Percentiles rank a stretch among this genome's conserved stretches.
These are phyloP conservation scores for Bondarzewia mesenterica DNA, from an alignment of 1,284 basidiomycete genomes.

Conservation along the genomic window DNA sequence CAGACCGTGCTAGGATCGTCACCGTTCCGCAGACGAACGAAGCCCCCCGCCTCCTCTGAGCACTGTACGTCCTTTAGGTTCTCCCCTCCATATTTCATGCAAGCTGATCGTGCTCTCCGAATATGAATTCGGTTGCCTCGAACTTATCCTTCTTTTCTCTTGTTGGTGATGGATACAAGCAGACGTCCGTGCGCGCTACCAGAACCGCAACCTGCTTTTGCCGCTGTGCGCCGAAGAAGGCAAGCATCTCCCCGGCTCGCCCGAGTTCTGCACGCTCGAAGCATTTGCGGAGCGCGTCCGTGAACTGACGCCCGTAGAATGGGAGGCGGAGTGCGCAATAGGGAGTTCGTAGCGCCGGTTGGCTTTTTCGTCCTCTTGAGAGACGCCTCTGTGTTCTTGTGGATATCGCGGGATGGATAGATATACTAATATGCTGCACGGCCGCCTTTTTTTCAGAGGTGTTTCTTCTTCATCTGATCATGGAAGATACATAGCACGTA, in stretches of 20 bases:
- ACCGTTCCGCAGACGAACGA: constrained; percentile 13
- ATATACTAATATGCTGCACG: no score
- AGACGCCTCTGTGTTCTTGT: no score
- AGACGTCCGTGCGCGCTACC: constrained; percentile 75
- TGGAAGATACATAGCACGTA: no score
- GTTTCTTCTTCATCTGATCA: no score
- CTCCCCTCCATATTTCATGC: background rate
- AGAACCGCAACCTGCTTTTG: constrained; percentile 58
- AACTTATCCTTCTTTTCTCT: background rate
- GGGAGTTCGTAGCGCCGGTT: background rate
- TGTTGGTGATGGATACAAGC: background rate
- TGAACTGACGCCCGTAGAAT: constrained; percentile 57
- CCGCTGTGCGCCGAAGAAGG: constrained; percentile 62
- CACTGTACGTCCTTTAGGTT: constrained; percentile 31
- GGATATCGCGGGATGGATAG: no score
- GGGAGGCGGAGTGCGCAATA: constrained; percentile 49
- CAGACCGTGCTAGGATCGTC: constrained; percentile 15
- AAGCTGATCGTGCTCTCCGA: background rate
- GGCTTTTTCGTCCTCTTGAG: no score
- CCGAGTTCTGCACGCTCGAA: constrained; percentile 70
- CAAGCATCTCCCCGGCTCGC: constrained; percentile 62
- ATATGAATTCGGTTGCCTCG: no score
- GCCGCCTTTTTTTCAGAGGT: no score
- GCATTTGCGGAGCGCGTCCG: constrained; percentile 58
- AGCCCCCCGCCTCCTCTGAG: constrained; percentile 22